Evolutionary conservation across 139 green algal genomes (phyloP).

Genomic region (Chlamydomonas sphaeroides): DNA sequence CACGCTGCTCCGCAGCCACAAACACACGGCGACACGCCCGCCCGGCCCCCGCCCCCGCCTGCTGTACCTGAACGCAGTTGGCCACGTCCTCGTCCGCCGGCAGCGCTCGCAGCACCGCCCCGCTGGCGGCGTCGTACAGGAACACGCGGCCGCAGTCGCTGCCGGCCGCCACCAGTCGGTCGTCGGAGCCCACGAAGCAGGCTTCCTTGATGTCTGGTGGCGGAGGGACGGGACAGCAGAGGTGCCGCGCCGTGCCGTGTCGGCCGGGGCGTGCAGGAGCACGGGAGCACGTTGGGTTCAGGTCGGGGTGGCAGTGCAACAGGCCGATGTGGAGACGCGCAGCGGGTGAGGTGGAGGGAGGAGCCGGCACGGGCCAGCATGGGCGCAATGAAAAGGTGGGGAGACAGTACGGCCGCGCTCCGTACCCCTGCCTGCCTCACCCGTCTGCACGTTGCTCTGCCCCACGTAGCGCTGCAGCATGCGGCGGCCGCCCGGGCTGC

Average conservation of each 20-base stretch:
- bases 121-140: constrained; percentile 75
- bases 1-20: too few relatives aligned
- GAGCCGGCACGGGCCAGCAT: too few relatives aligned
- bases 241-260: too few relatives aligned
- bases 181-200: constrained; percentile 67
- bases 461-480: constrained; percentile 71
- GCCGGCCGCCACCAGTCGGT: constrained; percentile 77
- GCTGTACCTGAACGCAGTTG: constrained; percentile 81
- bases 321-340: too few relatives aligned
- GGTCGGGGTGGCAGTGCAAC: too few relatives aligned
- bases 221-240: not conserved
- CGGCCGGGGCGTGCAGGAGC: not conserved
- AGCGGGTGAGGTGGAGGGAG: too few relatives aligned
- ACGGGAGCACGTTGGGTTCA: too few relatives aligned
- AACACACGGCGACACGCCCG: too few relatives aligned
- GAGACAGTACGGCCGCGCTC: not conserved
- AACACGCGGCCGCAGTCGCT: constrained; percentile 84
- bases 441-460: constrained; percentile 82
- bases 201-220: constrained; percentile 88
- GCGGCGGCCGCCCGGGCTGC: constrained; percentile 48
- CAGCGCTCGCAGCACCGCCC: constrained; percentile 54
- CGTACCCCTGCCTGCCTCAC: not conserved
- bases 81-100: constrained; percentile 83
- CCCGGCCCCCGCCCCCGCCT: too few relatives aligned
- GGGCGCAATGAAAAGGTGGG: not conserved